Evolutionary conservation across 2,329 filamentous ascomycete species (phyloP).

Genomic region (Teratosphaeria viscida): DNA sequence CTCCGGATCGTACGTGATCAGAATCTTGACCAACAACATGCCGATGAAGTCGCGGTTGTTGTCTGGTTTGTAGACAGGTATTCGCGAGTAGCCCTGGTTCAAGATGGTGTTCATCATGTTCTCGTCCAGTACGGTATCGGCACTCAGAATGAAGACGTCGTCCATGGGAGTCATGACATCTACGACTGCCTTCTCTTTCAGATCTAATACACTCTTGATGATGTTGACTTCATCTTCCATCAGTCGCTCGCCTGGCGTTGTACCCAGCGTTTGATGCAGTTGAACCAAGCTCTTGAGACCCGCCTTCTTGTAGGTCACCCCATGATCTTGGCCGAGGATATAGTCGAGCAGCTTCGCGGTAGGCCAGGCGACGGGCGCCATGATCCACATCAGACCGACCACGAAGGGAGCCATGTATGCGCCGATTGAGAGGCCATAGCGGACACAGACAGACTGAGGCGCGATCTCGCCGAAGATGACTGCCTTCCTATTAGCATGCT

Average conservation of each 20-base stretch:
- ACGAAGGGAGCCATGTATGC: constrained; percentile 88
- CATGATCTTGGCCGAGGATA: constrained; percentile 87
- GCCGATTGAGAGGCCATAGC: constrained; percentile 89
- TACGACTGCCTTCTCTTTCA: constrained; percentile 91
- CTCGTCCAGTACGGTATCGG: constrained; percentile 86
- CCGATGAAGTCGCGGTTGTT: constrained; percentile 84
- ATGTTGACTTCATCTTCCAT: constrained; percentile 98
- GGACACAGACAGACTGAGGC: constrained; percentile 90
- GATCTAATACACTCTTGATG: constrained; percentile 88
- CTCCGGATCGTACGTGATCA: constrained; percentile 97
- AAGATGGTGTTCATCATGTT: constrained; percentile 89
- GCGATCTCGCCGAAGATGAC: constrained; percentile 98
- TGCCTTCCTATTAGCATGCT: constrained; percentile 27
- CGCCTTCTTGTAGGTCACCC: constrained; percentile 95
- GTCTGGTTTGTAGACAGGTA: constrained; percentile 82
- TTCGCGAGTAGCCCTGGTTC: constrained; percentile 87
- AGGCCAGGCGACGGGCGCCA: constrained; percentile 84
- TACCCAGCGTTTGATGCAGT: constrained; percentile 81
- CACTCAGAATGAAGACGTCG: constrained; percentile 94
- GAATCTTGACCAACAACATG: constrained; percentile 96
- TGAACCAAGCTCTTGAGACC: constrained; percentile 94
- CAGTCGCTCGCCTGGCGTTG: constrained; percentile 70
- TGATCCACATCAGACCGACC: constrained; percentile 79
- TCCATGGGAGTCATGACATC: constrained; percentile 98
- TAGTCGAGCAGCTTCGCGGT: constrained; percentile 91